Base-by-base conservation (phyloP, 257 asterid species). In the Gentiana macrophylla region DNA sequence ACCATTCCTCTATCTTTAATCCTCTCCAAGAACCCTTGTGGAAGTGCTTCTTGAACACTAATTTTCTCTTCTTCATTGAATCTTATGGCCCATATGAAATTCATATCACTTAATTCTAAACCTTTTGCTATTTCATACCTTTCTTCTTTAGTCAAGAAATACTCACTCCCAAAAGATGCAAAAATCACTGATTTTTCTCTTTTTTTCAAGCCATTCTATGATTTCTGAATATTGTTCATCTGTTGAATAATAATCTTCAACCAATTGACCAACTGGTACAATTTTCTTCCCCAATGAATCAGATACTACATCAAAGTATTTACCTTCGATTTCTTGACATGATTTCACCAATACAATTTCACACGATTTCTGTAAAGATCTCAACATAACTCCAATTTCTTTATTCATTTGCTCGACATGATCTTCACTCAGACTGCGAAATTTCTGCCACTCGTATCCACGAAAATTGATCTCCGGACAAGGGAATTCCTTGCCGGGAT, bases 11-110 rank as follows among this genome's bases (percentile, higher is more conserved):
- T 52, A 7, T 53, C 37, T 44, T 66, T 53, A 10, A 48, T 35
- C 15, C 53, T 53, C 4, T 53, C 56, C 44, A 66, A 43, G 51
- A 59, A 66, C 8, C 61, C 71, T 66, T 59, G 12, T n/a, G 71
- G 61, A 0, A 66, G 4, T 35, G 56, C 60, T 2, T 66, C 65
- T 10, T 61, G 3, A 2, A 53, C 5, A 12, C 12, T 12, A 4
- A 35, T 2, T 15, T 15, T 15, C 24, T 15, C 24, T 8, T 46
- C 66, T 2, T n/a, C 10, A 1, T 56, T 52, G 47, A 59, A 45
- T 9, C 62, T 59, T 0, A 59, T 12, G 0, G 53, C 71, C 66
- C 71, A 66, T 1, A 66, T 58, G 7, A 66, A 66, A 5, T 32
- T 38, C 0, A 47, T 61, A 2, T 60, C 13, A 33, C 65, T 53